Conservation (phyloP, 352 stramenopile genomes). For the Ochromonadaceae sp. region DNA sequence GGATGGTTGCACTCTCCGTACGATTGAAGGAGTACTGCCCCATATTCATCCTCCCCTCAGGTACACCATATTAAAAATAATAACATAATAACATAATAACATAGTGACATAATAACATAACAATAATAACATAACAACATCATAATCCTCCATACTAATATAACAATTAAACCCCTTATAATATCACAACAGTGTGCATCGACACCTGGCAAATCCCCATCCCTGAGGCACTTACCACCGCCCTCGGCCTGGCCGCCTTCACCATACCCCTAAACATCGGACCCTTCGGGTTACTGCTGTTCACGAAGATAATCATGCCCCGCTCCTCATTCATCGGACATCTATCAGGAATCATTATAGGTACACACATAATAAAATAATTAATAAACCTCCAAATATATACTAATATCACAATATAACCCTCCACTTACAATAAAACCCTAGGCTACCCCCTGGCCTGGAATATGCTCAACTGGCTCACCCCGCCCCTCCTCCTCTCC, state of each 20-base stretch:
- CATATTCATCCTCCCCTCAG: conserved; percentile 10
- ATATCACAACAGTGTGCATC: too few species aligned
- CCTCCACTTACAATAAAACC: too few species aligned
- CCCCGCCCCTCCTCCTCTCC: not conserved
- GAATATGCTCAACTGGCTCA: not conserved
- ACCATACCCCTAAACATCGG: conserved; percentile 5
- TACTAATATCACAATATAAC: too few species aligned
- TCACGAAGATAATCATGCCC: conserved; percentile 5
- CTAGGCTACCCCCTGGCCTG: conserved; percentile 14
- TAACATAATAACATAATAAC: too few species aligned
- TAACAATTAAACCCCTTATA: too few species aligned
- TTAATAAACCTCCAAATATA: too few species aligned
- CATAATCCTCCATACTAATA: too few species aligned
- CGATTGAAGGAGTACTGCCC: not conserved
- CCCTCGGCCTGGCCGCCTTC: not conserved
- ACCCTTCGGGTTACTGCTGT: not conserved
- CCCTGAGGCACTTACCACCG: not conserved
- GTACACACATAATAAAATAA: too few species aligned
- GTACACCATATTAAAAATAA: too few species aligned
- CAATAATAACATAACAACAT: too few species aligned
- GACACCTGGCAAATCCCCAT: not conserved
- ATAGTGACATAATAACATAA: too few species aligned
- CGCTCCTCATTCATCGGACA: conserved; percentile 13
- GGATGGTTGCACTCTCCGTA: conserved; percentile 7
- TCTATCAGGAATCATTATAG: conserved; percentile 14